Conservation (phyloP, 176 grass and related monocot genomes). For the Panicum miliaceum region DNA sequence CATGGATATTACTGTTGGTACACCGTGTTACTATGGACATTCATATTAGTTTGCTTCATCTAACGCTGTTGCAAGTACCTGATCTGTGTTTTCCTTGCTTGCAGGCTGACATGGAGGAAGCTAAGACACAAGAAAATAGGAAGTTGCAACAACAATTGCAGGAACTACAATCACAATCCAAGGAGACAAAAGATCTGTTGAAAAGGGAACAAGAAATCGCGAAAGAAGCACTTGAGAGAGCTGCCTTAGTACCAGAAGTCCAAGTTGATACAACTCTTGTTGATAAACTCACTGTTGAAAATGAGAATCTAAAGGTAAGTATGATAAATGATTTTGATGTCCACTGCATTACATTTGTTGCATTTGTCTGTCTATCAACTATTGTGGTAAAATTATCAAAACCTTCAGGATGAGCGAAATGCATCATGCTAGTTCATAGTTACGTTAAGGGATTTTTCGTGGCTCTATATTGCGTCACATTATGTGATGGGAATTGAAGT, state of each 20-base stretch:
- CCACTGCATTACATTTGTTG: conserved; percentile 27
- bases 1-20: conserved; percentile 17
- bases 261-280: conserved; percentile 76
- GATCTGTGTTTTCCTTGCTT: conserved; percentile 36
- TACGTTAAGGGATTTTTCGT: conserved; percentile 9
- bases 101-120: conserved; percentile 88
- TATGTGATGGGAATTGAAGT: conserved; percentile 27
- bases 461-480: neutral
- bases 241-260: conserved; percentile 69
- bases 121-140: conserved; percentile 80
- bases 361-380: conserved; percentile 9
- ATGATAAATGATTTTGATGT: conserved; percentile 23
- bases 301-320: conserved; percentile 86
- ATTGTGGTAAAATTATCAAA: conserved; percentile 21
- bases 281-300: conserved; percentile 86
- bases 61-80: conserved; percentile 15
- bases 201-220: conserved; percentile 66
- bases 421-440: neutral
- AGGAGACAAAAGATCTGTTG: conserved; percentile 74
- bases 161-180: conserved; percentile 69
- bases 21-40: conserved; percentile 7
- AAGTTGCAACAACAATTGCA: conserved; percentile 81
- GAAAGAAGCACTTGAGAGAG: conserved; percentile 64
- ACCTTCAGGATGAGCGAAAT: neutral
- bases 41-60: conserved; percentile 26